Evolutionary conservation across 495 filamentous ascomycete genomes (phyloP).

Genomic region (Astrothelium subdiscretum): DNA sequence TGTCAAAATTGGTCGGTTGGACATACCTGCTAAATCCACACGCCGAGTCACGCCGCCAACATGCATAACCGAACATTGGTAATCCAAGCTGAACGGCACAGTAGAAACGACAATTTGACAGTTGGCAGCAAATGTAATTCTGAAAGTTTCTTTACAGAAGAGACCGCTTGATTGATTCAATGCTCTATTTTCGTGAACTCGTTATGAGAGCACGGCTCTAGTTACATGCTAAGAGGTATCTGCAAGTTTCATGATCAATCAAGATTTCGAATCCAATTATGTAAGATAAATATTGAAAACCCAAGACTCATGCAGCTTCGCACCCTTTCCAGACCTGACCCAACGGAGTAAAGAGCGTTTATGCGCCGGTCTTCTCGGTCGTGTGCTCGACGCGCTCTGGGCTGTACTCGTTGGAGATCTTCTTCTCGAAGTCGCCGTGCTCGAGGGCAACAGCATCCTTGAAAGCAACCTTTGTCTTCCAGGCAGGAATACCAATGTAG

Average conservation of each 20-base stretch:
- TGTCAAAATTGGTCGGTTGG: too few species aligned
- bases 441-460: neutral
- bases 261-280: neutral
- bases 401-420: conserved; percentile 1
- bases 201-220: neutral
- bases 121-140: neutral
- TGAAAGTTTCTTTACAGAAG: neutral
- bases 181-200: neutral
- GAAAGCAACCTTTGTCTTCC: conserved; percentile 45
- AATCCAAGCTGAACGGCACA: too few species aligned
- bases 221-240: conserved; percentile 1
- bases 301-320: neutral
- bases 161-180: neutral
- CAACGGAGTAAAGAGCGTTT: neutral
- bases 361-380: neutral
- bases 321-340: too few species aligned
- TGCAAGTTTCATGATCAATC: neutral
- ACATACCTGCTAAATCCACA: too few species aligned
- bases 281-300: neutral
- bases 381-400: neutral
- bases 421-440: conserved; percentile 1
- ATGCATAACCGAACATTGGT: neutral
- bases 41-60: neutral
- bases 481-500: conserved; percentile 55
- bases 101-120: neutral